Percentiles rank a stretch among this genome's conserved stretches.
phyloP scores from a whole-genome alignment of 306 rosid genomes.

The Crotalaria pallida region DNA sequence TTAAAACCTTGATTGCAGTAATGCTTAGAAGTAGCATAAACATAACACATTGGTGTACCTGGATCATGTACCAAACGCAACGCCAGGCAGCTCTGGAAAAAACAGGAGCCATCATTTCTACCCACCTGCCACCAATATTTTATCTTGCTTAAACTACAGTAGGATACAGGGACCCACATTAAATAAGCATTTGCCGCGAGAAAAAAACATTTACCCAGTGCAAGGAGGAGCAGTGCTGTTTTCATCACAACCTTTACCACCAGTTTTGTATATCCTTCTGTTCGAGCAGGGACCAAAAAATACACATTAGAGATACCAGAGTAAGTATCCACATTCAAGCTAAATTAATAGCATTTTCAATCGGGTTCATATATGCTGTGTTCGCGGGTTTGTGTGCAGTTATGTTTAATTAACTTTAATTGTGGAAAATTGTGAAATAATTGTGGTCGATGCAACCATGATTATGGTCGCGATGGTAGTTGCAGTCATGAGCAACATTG shows the following conservation, averaged over 20 bases:
- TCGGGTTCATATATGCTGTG: too few relatives aligned
- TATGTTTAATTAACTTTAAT: background rate
- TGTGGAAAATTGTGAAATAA: too few relatives aligned
- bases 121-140: slow-evolving; percentile 61
- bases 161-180: background rate
- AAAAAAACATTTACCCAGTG: slow-evolving; percentile 57
- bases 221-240: slow-evolving; percentile 86
- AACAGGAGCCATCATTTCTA: slow-evolving; percentile 99
- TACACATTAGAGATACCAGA: background rate
- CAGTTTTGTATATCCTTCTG: slow-evolving; percentile 70
- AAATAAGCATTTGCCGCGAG: background rate
- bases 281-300: slow-evolving; percentile 27
- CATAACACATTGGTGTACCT: slow-evolving; percentile 40
- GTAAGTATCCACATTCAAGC: background rate
- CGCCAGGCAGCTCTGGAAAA: slow-evolving; percentile 89
- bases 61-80: slow-evolving; percentile 93
- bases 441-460: too few relatives aligned
- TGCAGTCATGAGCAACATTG: too few relatives aligned
- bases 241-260: slow-evolving; percentile 56
- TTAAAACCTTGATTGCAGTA: background rate
- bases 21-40: background rate
- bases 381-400: too few relatives aligned
- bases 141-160: slow-evolving; percentile 14
- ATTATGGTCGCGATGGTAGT: too few relatives aligned
- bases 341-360: background rate